phyloP scores from a whole-genome alignment of 139 green algal genomes.

The Raphidocelis subcapitata region DNA sequence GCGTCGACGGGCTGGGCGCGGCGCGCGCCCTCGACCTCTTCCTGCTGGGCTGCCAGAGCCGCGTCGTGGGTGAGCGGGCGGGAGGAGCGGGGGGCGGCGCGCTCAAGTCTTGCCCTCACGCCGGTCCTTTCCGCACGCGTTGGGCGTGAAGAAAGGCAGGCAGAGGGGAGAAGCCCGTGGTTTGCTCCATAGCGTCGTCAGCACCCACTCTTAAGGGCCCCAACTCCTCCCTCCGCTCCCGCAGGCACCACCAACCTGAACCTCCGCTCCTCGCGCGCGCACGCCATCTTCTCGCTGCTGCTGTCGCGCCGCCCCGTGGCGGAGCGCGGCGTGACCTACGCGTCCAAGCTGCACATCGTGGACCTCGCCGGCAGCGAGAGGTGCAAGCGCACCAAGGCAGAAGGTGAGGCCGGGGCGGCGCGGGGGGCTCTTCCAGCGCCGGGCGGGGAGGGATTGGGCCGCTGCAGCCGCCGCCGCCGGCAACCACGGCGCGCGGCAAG shows the following conservation, averaged over 20 bases:
- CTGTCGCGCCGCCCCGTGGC: not conserved
- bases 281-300: not conserved
- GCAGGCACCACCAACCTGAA: not conserved
- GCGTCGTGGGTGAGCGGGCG: not conserved
- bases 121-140: too few species aligned
- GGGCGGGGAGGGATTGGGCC: too few species aligned
- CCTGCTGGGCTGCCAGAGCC: not conserved
- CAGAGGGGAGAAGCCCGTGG: too few species aligned
- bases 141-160: too few species aligned
- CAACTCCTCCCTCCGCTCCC: too few species aligned
- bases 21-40: not conserved
- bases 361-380: conserved; percentile 87
- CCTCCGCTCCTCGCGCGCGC: not conserved
- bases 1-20: not conserved
- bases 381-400: conserved; percentile 87
- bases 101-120: too few species aligned
- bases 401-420: conserved; percentile 38
- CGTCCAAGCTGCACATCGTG: conserved; percentile 3
- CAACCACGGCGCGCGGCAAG: too few species aligned
- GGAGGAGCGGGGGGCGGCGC: too few species aligned
- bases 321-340: not conserved
- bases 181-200: too few species aligned
- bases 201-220: too few species aligned
- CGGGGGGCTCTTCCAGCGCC: too few species aligned
- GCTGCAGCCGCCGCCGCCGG: too few species aligned